phyloP scores from a whole-genome alignment of 2,329 filamentous ascomycete species.

The Neocatenulostroma microsporum region DNA sequence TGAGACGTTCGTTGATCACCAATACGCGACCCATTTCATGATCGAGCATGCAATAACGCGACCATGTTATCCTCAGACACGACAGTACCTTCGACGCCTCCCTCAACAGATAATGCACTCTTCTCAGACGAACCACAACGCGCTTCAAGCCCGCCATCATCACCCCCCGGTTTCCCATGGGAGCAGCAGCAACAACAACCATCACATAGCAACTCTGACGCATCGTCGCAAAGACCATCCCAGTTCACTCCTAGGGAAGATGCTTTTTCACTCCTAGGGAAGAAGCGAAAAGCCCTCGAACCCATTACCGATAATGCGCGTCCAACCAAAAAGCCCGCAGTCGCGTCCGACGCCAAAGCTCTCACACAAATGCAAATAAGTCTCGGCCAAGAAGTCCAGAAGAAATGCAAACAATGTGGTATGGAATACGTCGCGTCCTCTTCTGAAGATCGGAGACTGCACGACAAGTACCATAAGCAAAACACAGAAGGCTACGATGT shows the following conservation, averaged over 20 bases:
- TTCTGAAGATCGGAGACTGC: conserved; percentile 53
- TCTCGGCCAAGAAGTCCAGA: conserved; percentile 48
- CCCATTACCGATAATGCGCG: conserved; percentile 28
- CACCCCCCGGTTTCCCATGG: conserved; percentile 42
- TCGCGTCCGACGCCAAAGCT: conserved; percentile 18
- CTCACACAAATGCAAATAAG: conserved; percentile 56
- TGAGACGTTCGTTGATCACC: no score
- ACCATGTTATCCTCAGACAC: conserved; percentile 4
- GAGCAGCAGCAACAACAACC: conserved; percentile 13
- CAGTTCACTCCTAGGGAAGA: conserved; percentile 17
- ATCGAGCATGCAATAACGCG: conserved; percentile 2
- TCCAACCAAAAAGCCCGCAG: conserved; percentile 18
- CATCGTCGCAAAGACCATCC: conserved; percentile 1
- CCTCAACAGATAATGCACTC: no score
- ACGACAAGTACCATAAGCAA: conserved; percentile 57
- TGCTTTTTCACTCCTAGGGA: conserved; percentile 27
- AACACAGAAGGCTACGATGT: conserved; percentile 55
- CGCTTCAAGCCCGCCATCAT: conserved; percentile 45
- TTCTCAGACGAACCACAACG: conserved; percentile 19
- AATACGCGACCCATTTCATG: no score
- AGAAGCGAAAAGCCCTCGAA: conserved; percentile 21
- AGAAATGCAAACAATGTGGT: conserved; percentile 52
- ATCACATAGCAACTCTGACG: conserved; percentile 23
- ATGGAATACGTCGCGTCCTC: conserved; percentile 61
- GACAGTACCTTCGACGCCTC: no score